phyloP scores from a whole-genome alignment of 208 protist genomes.

The Tritrichomonas foetus region DNA sequence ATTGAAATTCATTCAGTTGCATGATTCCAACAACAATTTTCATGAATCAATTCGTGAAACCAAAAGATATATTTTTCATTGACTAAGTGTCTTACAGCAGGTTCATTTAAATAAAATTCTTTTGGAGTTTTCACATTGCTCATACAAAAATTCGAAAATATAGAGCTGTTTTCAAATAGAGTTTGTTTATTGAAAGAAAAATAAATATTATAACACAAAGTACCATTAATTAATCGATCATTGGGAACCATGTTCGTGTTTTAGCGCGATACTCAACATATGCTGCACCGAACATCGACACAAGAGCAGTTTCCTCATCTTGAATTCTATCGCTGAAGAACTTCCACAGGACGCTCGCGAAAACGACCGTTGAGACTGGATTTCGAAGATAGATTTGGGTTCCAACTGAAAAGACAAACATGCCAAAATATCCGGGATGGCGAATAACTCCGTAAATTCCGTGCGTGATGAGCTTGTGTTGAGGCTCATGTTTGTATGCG shows the following conservation, averaged over 20 bases:
- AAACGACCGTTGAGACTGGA: conserved; percentile 33
- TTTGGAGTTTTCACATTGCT: too few relatives aligned
- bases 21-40: too few relatives aligned
- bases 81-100: too few relatives aligned
- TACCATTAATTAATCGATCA: too few relatives aligned
- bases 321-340: conserved; percentile 40
- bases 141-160: too few relatives aligned
- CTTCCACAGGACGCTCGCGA: not conserved
- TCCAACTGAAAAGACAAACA: conserved; percentile 8
- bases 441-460: conserved; percentile 42
- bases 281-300: not conserved
- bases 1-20: too few relatives aligned
- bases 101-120: too few relatives aligned
- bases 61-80: too few relatives aligned
- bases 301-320: not conserved
- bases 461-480: not conserved
- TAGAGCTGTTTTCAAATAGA: too few relatives aligned
- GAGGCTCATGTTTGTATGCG: not conserved
- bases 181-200: too few relatives aligned
- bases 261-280: not conserved
- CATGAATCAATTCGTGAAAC: too few relatives aligned
- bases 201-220: too few relatives aligned
- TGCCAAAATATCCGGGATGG: conserved; percentile 41
- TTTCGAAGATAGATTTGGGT: conserved; percentile 41
- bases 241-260: not conserved